These are phyloP conservation scores for Alternaria sp. DNA, from an alignment of 2,329 filamentous ascomycete species.

Conservation along the genomic window DNA sequence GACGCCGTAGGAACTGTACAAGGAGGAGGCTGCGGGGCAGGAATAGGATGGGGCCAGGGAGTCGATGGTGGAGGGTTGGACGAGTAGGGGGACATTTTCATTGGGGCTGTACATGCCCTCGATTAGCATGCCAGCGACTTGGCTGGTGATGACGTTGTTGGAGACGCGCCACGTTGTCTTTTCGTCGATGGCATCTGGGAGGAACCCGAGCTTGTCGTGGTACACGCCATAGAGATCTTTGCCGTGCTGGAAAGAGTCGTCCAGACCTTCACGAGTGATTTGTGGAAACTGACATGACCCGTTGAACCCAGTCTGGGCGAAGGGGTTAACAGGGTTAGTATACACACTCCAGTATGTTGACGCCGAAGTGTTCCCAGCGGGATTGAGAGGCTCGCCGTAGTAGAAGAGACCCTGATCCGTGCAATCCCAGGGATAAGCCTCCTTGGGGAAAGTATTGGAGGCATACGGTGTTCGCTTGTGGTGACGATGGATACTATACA, in stretches of 20 bases:
- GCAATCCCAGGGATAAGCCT: conserved; percentile 77
- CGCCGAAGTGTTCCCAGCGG: conserved; percentile 59
- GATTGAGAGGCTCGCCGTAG: conserved; percentile 67
- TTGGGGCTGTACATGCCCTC: conserved; percentile 65
- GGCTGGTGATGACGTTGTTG: conserved; percentile 82
- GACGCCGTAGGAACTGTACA: conserved; percentile 58
- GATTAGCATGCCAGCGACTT: conserved; percentile 79
- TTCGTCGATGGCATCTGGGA: conserved; percentile 62
- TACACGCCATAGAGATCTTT: conserved; percentile 81
- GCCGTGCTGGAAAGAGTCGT: conserved; percentile 79
- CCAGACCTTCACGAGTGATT: conserved; percentile 74
- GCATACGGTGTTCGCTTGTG: conserved; percentile 86
- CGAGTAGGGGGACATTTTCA: conserved; percentile 39
- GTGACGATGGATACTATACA: conserved; percentile 71
- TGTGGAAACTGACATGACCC: conserved; percentile 84
- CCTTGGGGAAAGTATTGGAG: conserved; percentile 76
- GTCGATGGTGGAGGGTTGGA: conserved; percentile 68
- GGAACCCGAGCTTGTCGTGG: conserved; percentile 70
- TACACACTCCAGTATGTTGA: conserved; percentile 72
- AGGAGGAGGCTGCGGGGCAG: conserved; percentile 63
- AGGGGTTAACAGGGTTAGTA: conserved; percentile 70
- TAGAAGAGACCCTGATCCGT: conserved; percentile 74
- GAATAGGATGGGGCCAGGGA: conserved; percentile 77
- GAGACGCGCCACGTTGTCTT: conserved; percentile 74
- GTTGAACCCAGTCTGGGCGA: conserved; percentile 70